phyloP scores from a whole-genome alignment of 306 rosid species.

The Carpinus viminea region DNA sequence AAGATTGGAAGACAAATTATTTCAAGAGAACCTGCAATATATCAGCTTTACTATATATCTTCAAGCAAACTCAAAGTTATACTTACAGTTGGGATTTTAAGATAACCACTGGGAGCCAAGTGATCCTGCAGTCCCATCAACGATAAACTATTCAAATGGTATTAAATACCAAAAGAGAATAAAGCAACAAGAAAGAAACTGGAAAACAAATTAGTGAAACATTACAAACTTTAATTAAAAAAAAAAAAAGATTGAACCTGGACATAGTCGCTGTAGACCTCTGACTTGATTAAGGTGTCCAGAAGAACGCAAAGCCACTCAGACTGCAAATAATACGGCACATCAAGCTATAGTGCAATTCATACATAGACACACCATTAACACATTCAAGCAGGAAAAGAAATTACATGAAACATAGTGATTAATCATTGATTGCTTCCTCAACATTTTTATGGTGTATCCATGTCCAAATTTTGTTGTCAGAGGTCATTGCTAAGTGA shows the following conservation, averaged over 20 bases:
- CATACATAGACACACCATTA: not conserved
- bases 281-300: constrained; percentile 48
- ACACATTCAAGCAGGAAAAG: not conserved
- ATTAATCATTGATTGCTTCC: constrained; percentile 8
- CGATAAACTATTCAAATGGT: not conserved
- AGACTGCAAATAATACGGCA: constrained; percentile 42
- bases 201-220: not conserved
- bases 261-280: constrained; percentile 57
- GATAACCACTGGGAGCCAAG: constrained; percentile 79
- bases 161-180: not conserved
- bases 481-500: not conserved
- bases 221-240: not conserved
- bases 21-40: constrained; percentile 12
- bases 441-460: not conserved
- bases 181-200: not conserved
- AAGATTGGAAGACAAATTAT: constrained; percentile 1
- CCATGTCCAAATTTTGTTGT: not conserved
- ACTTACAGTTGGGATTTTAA: constrained; percentile 84
- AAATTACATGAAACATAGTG: constrained; percentile 19
- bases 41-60: constrained; percentile 10
- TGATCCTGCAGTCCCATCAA: constrained; percentile 52
- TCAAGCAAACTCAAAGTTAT: constrained; percentile 12
- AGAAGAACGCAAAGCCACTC: constrained; percentile 54
- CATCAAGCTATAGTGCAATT: constrained; percentile 21
- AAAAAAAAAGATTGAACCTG: constrained; percentile 52